A percentile compares a stretch with the other conserved stretches of the same genome.
phyloP scores from a whole-genome alignment of 2,329 filamentous ascomycete genomes.

The Colletotrichum orbiculare region DNA sequence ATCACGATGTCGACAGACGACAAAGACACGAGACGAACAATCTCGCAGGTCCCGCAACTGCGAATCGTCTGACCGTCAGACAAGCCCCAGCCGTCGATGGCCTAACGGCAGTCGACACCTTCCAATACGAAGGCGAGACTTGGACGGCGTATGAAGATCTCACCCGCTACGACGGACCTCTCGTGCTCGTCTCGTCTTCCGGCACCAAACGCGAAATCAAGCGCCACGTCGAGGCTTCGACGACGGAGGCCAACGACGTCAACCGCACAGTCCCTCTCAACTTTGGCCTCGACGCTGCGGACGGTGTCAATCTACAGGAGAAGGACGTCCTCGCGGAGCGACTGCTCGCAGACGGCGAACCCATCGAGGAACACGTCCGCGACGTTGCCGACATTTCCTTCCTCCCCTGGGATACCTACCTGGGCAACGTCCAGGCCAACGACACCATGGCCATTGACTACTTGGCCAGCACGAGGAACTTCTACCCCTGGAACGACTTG shows the following conservation, averaged over 20 bases:
- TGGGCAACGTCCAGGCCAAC: constrained; percentile 16
- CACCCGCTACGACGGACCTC: constrained; percentile 10
- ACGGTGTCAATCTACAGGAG: constrained; percentile 15
- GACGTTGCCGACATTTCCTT: constrained; percentile 1
- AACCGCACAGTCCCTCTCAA: constrained; percentile 3
- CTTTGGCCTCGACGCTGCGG: constrained; percentile 5
- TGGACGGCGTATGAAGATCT: constrained; percentile 19
- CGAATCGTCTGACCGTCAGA: background rate
- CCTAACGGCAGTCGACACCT: constrained; percentile 6
- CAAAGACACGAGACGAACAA: background rate
- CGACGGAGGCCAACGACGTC: constrained; percentile 1
- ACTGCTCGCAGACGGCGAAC: constrained; percentile 16
- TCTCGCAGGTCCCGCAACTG: no score
- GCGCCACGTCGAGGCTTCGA: constrained; percentile 16
- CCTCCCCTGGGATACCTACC: constrained; percentile 11
- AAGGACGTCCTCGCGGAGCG: constrained; percentile 13
- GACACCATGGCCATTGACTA: constrained; percentile 16
- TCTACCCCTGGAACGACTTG: background rate
- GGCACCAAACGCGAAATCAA: constrained; percentile 10
- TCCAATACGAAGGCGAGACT: constrained; percentile 11
- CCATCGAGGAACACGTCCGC: constrained; percentile 16
- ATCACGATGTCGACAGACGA: background rate
- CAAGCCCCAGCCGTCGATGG: constrained; percentile 4
- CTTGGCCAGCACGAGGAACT: constrained; percentile 12
- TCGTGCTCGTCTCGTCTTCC: background rate